These are phyloP conservation scores for Talaromyces sp. DNA, from an alignment of 2,329 filamentous ascomycete species.

Conservation along the genomic window DNA sequence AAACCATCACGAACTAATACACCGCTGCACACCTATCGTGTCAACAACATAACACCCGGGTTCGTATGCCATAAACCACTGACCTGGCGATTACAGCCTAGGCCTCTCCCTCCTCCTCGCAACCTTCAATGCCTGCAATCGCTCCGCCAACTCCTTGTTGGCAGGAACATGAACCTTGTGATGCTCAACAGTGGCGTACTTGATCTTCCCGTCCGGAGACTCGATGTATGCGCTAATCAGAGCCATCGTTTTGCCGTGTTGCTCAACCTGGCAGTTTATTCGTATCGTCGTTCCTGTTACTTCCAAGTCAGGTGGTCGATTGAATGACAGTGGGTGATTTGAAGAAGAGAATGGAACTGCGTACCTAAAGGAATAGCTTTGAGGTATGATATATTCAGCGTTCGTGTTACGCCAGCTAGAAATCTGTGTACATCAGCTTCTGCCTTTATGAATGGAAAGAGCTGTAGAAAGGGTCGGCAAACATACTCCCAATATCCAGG, in stretches of 20 bases:
- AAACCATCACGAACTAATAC: too few species aligned
- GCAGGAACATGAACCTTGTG: constrained; percentile 51
- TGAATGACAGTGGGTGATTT: too few species aligned
- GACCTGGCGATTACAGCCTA: background rate
- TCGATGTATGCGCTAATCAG: constrained; percentile 51
- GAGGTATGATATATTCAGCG: constrained; percentile 52
- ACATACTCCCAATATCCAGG: constrained; percentile 50
- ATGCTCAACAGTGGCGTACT: constrained; percentile 52
- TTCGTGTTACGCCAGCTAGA: constrained; percentile 50
- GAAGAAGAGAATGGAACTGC: constrained; percentile 4
- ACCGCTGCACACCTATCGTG: background rate
- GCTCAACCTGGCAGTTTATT: constrained; percentile 43
- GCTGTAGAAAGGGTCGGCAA: too few species aligned
- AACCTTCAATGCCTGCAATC: constrained; percentile 10
- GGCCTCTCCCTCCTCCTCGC: constrained; percentile 8
- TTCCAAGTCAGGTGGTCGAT: background rate
- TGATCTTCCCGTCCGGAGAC: constrained; percentile 46
- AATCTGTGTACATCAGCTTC: constrained; percentile 30
- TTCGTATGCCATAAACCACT: too few species aligned
- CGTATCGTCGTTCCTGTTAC: constrained; percentile 39
- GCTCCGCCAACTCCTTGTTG: constrained; percentile 33
- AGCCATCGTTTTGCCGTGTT: constrained; percentile 51
- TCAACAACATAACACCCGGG: background rate
- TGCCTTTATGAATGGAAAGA: background rate
- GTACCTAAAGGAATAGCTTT: constrained; percentile 47